Percentiles rank a stretch among this genome's conserved stretches.
These are phyloP conservation scores for Penicillium janthinellum DNA, from an alignment of 2,329 filamentous ascomycete genomes.

Conservation along the genomic window DNA sequence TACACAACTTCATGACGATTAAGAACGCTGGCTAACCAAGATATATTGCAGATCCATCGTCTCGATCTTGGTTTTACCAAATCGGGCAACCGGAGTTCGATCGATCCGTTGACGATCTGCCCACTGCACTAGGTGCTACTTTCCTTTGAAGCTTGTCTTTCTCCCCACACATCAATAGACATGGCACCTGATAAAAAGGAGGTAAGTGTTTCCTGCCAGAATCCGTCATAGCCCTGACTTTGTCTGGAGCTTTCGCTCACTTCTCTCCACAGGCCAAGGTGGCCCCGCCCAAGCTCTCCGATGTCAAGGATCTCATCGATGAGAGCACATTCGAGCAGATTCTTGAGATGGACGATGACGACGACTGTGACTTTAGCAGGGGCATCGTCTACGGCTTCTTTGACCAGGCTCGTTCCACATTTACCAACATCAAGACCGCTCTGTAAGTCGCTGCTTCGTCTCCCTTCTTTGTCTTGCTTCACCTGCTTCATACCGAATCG, in stretches of 20 bases:
- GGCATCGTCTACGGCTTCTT: slow-evolving; percentile 93
- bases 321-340: slow-evolving; percentile 85
- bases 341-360: slow-evolving; percentile 95
- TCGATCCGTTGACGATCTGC: slow-evolving; percentile 8
- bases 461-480: background rate
- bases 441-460: slow-evolving; percentile 64
- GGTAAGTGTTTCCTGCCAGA: slow-evolving; percentile 19
- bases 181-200: slow-evolving; percentile 26
- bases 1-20: background rate
- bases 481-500: background rate
- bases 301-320: slow-evolving; percentile 78
- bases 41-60: slow-evolving; percentile 2
- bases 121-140: slow-evolving; percentile 5
- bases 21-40: background rate
- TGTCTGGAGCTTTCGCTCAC: slow-evolving; percentile 7
- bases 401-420: slow-evolving; percentile 84
- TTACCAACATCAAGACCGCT: slow-evolving; percentile 76
- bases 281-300: slow-evolving; percentile 54
- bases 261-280: slow-evolving; percentile 45
- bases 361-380: slow-evolving; percentile 82
- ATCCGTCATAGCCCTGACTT: background rate
- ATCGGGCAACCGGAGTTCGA: slow-evolving; percentile 9
- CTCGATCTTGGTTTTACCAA: slow-evolving; percentile 4
- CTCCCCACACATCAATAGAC: background rate
- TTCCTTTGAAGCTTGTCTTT: background rate